phyloP scores from a whole-genome alignment of 495 filamentous ascomycete genomes.

The Penicillium herquei region DNA sequence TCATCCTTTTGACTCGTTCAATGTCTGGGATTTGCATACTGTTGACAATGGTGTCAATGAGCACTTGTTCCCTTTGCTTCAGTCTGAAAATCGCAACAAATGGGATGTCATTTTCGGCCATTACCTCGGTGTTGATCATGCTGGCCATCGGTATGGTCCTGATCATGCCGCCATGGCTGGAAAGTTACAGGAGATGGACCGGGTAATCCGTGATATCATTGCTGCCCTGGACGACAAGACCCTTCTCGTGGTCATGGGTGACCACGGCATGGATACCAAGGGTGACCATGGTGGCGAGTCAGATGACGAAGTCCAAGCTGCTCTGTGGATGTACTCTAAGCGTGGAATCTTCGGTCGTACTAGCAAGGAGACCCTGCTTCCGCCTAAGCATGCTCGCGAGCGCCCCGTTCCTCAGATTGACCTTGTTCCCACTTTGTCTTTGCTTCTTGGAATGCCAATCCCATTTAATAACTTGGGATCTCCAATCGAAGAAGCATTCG shows the following conservation, averaged over 20 bases:
- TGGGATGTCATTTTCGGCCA: constrained; percentile 96
- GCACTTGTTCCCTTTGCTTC: constrained; percentile 82
- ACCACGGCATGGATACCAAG: constrained; percentile 97
- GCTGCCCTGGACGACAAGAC: constrained; percentile 77
- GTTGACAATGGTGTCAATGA: constrained; percentile 95
- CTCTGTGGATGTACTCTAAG: constrained; percentile 98
- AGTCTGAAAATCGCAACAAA: constrained; percentile 56
- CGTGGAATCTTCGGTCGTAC: constrained; percentile 76
- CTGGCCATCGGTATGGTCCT: constrained; percentile 92
- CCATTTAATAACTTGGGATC: constrained; percentile 96
- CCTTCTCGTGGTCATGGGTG: constrained; percentile 91
- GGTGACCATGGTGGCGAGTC: constrained; percentile 97
- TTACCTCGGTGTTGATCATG: constrained; percentile 94
- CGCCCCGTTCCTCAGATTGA: constrained; percentile 93
- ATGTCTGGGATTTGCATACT: constrained; percentile 96
- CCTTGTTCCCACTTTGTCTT: constrained; percentile 83
- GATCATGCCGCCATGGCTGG: constrained; percentile 87
- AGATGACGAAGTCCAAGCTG: constrained; percentile 89
- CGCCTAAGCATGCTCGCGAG: constrained; percentile 72
- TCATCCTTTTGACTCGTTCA: constrained; percentile 89
- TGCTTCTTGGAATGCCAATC: constrained; percentile 87
- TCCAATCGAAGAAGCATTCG: constrained; percentile 92
- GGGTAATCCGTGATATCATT: constrained; percentile 68
- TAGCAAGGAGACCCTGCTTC: constrained; percentile 54
- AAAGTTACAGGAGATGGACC: constrained; percentile 91